These are phyloP conservation scores for Globisporangium canariense DNA, from an alignment of 352 stramenopile species.

Conservation along the genomic window DNA sequence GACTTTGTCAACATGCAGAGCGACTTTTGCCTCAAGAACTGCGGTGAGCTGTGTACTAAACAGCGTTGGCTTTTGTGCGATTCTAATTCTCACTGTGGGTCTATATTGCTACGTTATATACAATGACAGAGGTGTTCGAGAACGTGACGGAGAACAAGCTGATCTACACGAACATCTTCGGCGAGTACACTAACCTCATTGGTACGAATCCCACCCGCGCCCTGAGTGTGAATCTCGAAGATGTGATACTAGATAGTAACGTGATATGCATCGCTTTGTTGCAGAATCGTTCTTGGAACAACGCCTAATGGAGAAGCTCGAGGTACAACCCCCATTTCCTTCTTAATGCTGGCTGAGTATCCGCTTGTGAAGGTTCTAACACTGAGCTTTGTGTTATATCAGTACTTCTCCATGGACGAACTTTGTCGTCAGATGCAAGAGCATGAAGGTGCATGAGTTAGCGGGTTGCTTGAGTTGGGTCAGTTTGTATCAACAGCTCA, in stretches of 20 bases:
- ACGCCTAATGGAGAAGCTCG: conserved; percentile 57
- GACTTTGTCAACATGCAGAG: conserved; percentile 77
- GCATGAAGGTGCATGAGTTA: conserved; percentile 46
- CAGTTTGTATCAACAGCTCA: not conserved
- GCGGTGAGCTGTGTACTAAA: conserved; percentile 34
- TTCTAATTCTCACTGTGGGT: no score
- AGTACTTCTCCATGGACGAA: conserved; percentile 84
- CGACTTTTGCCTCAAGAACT: conserved; percentile 77
- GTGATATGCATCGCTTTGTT: not conserved
- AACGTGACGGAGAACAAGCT: conserved; percentile 84
- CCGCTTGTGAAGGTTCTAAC: not conserved
- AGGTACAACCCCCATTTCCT: conserved; percentile 25
- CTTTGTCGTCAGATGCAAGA: conserved; percentile 79
- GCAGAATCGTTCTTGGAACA: conserved; percentile 70
- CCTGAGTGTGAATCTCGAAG: not conserved
- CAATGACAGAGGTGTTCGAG: conserved; percentile 68
- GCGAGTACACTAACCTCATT: conserved; percentile 77
- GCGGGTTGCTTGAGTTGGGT: no score
- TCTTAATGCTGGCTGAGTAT: no score
- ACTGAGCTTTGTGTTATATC: not conserved
- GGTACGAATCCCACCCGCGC: conserved; percentile 27
- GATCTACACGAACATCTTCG: conserved; percentile 78
- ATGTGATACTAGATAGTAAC: not conserved
- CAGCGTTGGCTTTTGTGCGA: not conserved
- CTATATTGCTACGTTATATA: no score